Evolutionary conservation across 805 yeast genomes (phyloP).

Genomic region (Kodamaea neixiangensis): DNA sequence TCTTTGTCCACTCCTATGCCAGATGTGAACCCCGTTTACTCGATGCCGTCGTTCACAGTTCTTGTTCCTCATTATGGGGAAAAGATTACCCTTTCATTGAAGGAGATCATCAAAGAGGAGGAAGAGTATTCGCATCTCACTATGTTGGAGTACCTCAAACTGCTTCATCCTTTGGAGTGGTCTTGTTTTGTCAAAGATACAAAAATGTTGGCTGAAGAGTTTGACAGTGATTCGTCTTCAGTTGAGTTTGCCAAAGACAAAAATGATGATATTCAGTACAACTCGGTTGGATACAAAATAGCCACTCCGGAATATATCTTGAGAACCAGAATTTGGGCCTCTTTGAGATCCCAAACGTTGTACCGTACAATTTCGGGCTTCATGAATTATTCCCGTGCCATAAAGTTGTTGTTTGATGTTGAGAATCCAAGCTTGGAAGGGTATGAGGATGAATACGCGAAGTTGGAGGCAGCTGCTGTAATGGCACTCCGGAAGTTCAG

Average conservation of each 20-base stretch:
- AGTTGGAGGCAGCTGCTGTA: conserved; percentile 47
- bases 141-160: conserved; percentile 55
- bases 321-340: conserved; percentile 51
- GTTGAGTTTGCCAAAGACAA: conserved; percentile 20
- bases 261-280: conserved; percentile 45
- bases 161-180: conserved; percentile 59
- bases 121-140: conserved; percentile 61
- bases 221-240: conserved; percentile 22
- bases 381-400: conserved; percentile 50
- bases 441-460: conserved; percentile 35
- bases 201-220: conserved; percentile 53
- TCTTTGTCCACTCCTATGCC: conserved; percentile 85
- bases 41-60: conserved; percentile 83
- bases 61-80: conserved; percentile 86
- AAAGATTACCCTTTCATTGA: conserved; percentile 71
- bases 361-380: conserved; percentile 50
- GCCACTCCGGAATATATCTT: conserved; percentile 50
- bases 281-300: conserved; percentile 49
- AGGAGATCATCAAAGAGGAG: conserved; percentile 77
- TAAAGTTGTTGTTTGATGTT: conserved; percentile 46
- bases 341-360: conserved; percentile 48
- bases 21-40: conserved; percentile 61
- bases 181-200: conserved; percentile 58
- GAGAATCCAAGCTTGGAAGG: conserved; percentile 41
- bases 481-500: conserved; percentile 65